Evolutionary conservation across 2,329 filamentous ascomycete genomes (phyloP).

Genomic region (Neurospora sp.): DNA sequence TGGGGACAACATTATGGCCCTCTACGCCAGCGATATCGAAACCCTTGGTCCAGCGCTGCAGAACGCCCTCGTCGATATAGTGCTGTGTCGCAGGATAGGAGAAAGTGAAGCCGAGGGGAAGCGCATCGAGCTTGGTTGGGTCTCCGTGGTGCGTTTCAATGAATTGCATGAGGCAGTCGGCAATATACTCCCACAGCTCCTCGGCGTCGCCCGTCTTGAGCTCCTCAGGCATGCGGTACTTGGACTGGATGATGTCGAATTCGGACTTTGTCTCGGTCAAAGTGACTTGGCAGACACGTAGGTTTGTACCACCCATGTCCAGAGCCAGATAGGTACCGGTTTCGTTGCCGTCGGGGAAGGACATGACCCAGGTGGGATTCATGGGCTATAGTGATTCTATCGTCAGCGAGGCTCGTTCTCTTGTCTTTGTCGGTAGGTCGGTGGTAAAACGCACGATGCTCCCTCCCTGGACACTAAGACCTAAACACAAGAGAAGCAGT

Average conservation of each 20-base stretch:
- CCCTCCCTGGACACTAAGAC: conserved; percentile 76
- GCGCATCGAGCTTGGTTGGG: conserved; percentile 46
- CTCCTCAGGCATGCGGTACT: conserved; percentile 90
- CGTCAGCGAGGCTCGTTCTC: neutral
- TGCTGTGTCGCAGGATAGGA: conserved; percentile 90
- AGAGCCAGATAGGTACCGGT: conserved; percentile 80
- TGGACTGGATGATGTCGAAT: conserved; percentile 91
- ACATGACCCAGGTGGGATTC: conserved; percentile 96
- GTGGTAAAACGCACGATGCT: conserved; percentile 64
- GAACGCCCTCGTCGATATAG: conserved; percentile 83
- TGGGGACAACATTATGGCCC: conserved; percentile 79
- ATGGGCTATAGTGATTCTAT: conserved; percentile 56
- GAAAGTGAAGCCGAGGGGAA: conserved; percentile 90
- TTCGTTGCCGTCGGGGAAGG: conserved; percentile 77
- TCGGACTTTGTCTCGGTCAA: conserved; percentile 79
- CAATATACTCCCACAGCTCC: conserved; percentile 90
- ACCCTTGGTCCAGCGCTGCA: conserved; percentile 96
- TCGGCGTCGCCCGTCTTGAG: conserved; percentile 77
- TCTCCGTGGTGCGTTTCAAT: conserved; percentile 75
- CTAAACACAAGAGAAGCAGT: conserved; percentile 29
- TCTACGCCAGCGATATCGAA: conserved; percentile 92
- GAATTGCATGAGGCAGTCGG: conserved; percentile 85
- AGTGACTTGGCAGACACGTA: conserved; percentile 88
- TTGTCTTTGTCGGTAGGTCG: neutral
- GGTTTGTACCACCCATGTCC: conserved; percentile 93